Evolutionary conservation across 352 stramenopile genomes (phyloP).

Genomic region (Globisporangium sylvaticum): DNA sequence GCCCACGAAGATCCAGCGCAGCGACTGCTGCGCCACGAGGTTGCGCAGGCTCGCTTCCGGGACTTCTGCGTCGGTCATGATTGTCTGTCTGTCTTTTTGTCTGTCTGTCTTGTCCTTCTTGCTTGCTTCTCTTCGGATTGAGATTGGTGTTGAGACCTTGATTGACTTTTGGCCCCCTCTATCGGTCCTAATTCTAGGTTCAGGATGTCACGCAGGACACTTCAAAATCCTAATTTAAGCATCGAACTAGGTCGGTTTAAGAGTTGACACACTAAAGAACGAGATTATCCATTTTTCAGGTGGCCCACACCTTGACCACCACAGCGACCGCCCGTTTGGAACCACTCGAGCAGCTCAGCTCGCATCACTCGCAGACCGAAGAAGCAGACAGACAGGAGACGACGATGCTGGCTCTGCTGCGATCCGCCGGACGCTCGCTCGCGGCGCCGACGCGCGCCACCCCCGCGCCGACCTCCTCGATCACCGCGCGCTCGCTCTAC

Average conservation of each 20-base stretch:
- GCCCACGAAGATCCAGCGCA: slow-evolving; percentile 95
- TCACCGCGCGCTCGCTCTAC: slow-evolving; percentile 38
- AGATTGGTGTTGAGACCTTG: not conserved
- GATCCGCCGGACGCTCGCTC: slow-evolving; percentile 16
- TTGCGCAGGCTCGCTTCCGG: slow-evolving; percentile 89
- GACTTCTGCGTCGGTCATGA: slow-evolving; percentile 46
- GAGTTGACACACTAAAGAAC: not conserved
- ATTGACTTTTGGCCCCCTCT: not conserved
- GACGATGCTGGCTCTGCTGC: slow-evolving; percentile 33
- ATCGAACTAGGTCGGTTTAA: not conserved
- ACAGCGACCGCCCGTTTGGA: slow-evolving; percentile 5
- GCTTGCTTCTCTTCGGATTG: not conserved
- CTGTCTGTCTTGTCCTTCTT: not conserved
- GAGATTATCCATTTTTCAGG: not conserved
- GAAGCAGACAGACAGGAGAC: slow-evolving; percentile 14
- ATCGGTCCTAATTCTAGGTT: not conserved
- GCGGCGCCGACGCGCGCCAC: slow-evolving; percentile 10
- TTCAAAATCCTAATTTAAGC: not conserved
- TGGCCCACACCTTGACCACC: not conserved
- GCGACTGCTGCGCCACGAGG: slow-evolving; percentile 83
- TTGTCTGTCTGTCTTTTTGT: too few species aligned
- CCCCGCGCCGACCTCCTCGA: slow-evolving; percentile 15
- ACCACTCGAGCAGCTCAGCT: slow-evolving; percentile 7
- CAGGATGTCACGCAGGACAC: not conserved
- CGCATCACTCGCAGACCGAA: not conserved